Base-by-base conservation (phyloP, 2,329 filamentous ascomycete species). In the Penicillium thymicola region DNA sequence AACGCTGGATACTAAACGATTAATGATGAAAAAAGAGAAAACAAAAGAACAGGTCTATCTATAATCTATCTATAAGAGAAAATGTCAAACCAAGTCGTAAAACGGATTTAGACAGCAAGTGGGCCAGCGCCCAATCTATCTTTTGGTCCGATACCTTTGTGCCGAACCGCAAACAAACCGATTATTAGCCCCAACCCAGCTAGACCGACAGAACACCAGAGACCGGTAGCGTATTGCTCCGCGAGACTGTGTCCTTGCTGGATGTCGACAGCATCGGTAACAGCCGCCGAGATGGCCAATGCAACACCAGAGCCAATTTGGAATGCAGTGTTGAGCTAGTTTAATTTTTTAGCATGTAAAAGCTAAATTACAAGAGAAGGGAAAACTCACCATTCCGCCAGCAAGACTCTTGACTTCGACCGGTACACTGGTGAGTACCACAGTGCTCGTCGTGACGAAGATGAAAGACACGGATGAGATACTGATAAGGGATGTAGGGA, bases 241-340 rank as follows among this genome's bases (percentile, higher is more conserved):
- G 66, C 54, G 7, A 69, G 58, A 11, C 49, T 48, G 13, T 70
- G 74, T 3, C 71, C 72, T 45, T 75, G 72, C 32, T 71, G 64
- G 11, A 70, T 70, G 51, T 77, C 74, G 3, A 75, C 72, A 3
- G 70, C 71, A 51, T 76, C 63, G 2, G 74, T 73, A 3, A 75
- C 69, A 5, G 76, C 72, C 28, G 73, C 67, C 4, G 73, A 71
- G 27, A 76, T 67, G n/a, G 75, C 75, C 21, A 77, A 63, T 2
- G 72, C 72, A 0, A 77, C 73, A 2, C 74, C 74, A 23, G 70
- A 73, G 9, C 75, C 75, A 23, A 77, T 75, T 64, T 77, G 75
- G 57, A 76, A 77, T 5, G 75, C 75, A 5, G 75, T 77, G 51
- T 77, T 77, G 37, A 77, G 64, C 67, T 68, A 42, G 5, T 11